phyloP scores from a whole-genome alignment of 1,284 basidiomycete genomes.

The Leccinum huronense region DNA sequence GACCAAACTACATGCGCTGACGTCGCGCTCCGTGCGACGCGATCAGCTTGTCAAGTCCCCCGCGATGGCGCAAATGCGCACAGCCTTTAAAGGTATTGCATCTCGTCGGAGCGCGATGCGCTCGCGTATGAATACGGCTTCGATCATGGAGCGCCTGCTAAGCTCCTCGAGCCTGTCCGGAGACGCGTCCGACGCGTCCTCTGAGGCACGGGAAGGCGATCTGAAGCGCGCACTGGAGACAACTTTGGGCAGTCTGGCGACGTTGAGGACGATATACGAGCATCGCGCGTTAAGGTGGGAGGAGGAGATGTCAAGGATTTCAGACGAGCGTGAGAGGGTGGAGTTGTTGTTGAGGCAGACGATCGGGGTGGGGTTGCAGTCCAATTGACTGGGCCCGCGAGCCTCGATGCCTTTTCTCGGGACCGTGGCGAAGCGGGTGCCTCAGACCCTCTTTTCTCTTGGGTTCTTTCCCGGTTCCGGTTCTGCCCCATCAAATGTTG shows the following conservation, averaged over 20 bases:
- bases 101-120: slow-evolving; percentile 50
- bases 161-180: slow-evolving; percentile 43
- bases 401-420: not conserved
- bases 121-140: slow-evolving; percentile 43
- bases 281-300: slow-evolving; percentile 64
- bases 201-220: slow-evolving; percentile 36
- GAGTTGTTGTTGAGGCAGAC: slow-evolving; percentile 63
- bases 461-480: not conserved
- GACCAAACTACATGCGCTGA: slow-evolving; percentile 57
- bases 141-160: slow-evolving; percentile 57
- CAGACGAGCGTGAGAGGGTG: slow-evolving; percentile 65
- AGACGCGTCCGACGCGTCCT: slow-evolving; percentile 52
- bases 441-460: not conserved
- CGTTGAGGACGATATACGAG: slow-evolving; percentile 62
- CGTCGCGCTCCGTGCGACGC: slow-evolving; percentile 66
- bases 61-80: slow-evolving; percentile 50
- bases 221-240: slow-evolving; percentile 62
- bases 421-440: not conserved
- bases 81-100: slow-evolving; percentile 59
- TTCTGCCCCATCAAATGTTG: not conserved
- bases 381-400: slow-evolving; percentile 14
- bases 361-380: slow-evolving; percentile 43
- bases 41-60: slow-evolving; percentile 48
- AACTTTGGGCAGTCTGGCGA: slow-evolving; percentile 61
- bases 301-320: slow-evolving; percentile 64